Base-by-base conservation (phyloP, 495 filamentous ascomycete genomes). In the Xylaria cubensis region DNA sequence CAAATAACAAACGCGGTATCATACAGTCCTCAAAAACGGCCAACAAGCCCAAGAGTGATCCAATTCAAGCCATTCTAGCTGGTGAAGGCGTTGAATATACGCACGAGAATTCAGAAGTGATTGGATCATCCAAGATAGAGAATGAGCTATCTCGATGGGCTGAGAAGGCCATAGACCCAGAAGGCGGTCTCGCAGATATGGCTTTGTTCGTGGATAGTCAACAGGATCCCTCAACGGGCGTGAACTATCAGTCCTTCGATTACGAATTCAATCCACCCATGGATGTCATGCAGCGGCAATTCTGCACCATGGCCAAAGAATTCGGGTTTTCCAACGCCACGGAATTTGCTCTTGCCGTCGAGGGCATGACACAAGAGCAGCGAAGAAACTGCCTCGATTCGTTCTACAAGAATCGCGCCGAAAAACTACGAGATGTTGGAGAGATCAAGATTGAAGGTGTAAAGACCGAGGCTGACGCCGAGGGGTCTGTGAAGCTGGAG, bases 91-190 rank as follows among this genome's bases (percentile, higher is more conserved):
- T 99, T 17, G 90, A 96, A 79, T 99, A 99, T 80, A 97, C 94
- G 12, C 96, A 99, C 76, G 92, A 97, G 72, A 99, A 99, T 78
- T 94, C 92, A 51, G 96, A 99, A 82, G 95, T 99, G 21, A 91
- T 99, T 61, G 96, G 96, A 44, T 92, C 93, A 0, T 95, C 92
- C 10, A 92, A 90, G 67, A 87, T 97, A 26, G 96, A 99, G 82
- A 91, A 91, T 69, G 87, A 88, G 55, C 87, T 98, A 26, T 93
- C 91, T 66, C 88, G 90, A 15, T 89, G 89, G 42, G 97, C 96
- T 3, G 86, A 92, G 74, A 87, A 92, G 69, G 86, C 87, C 0
- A 86, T 86, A 5, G 86, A 87, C 41, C 85, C 87, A 79, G 69
- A 84, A 51, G 76, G 75, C 13, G 76, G 79, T 46, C 83, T 81